Evolutionary conservation across 2,329 filamentous ascomycete species (phyloP).

Genomic region (Trichoderma atrobrunneum): DNA sequence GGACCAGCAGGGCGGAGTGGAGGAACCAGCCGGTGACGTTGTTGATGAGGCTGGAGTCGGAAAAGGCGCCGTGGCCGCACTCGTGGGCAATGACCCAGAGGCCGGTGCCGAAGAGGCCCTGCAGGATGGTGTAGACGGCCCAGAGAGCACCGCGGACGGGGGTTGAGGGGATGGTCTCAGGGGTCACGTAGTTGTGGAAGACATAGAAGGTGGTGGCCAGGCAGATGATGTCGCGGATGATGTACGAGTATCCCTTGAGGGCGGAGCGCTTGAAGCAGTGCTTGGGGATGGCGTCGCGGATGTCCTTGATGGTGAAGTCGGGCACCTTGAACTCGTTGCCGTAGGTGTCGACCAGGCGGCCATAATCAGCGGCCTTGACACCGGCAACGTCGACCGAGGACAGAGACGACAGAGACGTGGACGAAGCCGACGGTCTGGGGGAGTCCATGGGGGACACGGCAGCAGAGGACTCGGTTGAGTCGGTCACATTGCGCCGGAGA

Average conservation of each 20-base stretch:
- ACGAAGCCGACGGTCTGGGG: conserved; percentile 66
- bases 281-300: conserved; percentile 93
- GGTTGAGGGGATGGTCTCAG: conserved; percentile 72
- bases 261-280: conserved; percentile 94
- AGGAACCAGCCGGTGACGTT: conserved; percentile 89
- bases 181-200: conserved; percentile 87
- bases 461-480: conserved; percentile 55
- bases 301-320: conserved; percentile 96
- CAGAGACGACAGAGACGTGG: conserved; percentile 89
- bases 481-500: conserved; percentile 48
- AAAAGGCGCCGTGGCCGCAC: conserved; percentile 96
- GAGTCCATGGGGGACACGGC: conserved; percentile 59
- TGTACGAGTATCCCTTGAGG: conserved; percentile 72
- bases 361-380: conserved; percentile 45
- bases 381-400: conserved; percentile 56
- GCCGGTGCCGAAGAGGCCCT: conserved; percentile 91
- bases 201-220: conserved; percentile 77
- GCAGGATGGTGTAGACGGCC: conserved; percentile 69
- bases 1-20: conserved; percentile 85
- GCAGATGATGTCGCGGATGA: conserved; percentile 73
- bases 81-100: conserved; percentile 97
- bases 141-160: conserved; percentile 63
- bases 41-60: conserved; percentile 84
- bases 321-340: conserved; percentile 93
- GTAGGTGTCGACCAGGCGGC: conserved; percentile 81